Percentiles rank a stretch among this genome's conserved stretches.
Evolutionary conservation across 106 monocot genomes (phyloP).

Genomic region (Narthecium ossifragum): DNA sequence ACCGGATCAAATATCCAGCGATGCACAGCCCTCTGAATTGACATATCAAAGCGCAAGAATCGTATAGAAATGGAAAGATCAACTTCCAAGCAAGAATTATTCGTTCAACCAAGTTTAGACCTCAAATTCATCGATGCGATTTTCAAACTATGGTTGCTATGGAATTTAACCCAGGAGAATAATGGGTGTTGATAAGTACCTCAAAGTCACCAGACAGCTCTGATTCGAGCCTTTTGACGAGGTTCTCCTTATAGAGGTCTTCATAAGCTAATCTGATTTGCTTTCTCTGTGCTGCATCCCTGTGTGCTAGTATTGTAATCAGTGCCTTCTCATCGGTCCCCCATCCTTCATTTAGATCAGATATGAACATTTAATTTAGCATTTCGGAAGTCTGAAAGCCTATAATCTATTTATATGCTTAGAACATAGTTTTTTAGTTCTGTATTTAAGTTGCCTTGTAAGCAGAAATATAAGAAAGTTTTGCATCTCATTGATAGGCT

Average conservation of each 20-base stretch:
- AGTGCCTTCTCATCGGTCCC: slow-evolving; percentile 90
- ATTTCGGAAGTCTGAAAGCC: neutral
- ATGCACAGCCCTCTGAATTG: slow-evolving; percentile 75
- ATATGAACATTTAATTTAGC: neutral
- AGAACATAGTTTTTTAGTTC: neutral
- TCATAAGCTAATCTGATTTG: slow-evolving; percentile 60
- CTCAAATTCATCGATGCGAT: neutral
- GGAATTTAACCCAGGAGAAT: too few relatives aligned
- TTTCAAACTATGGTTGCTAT: neutral
- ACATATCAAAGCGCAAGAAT: neutral
- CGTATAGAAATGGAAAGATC: neutral
- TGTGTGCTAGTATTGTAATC: slow-evolving; percentile 58
- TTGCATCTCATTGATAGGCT: neutral
- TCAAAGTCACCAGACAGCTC: slow-evolving; percentile 83
- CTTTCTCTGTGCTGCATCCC: slow-evolving; percentile 69
- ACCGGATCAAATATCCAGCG: slow-evolving; percentile 74
- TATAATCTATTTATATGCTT: neutral
- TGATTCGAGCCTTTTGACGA: slow-evolving; percentile 79
- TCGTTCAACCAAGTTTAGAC: neutral
- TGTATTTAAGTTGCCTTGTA: too few relatives aligned
- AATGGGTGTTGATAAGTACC: slow-evolving; percentile 12
- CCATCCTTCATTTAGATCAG: slow-evolving; percentile 46
- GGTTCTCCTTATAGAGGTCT: slow-evolving; percentile 62
- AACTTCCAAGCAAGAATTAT: neutral
- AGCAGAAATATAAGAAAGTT: neutral